Evolutionary conservation across 805 yeast species (phyloP), one percentile per base, ranked within the genome.

Genomic region (Yarrowia sp.): DNA sequence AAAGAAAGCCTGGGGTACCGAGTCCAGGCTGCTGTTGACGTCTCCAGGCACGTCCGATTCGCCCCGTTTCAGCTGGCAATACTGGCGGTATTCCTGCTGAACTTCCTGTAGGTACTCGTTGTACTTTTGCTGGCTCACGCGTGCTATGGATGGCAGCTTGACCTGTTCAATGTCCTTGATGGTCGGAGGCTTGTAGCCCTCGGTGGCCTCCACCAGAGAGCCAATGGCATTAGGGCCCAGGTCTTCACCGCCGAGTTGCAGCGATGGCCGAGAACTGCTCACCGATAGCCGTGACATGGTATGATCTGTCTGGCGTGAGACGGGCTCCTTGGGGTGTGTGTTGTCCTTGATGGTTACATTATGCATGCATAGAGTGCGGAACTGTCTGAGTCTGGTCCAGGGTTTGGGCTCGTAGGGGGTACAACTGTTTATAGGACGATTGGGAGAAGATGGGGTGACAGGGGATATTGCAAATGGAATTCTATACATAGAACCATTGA

Each of bases 1-100:
- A 67, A 88, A 85, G 70, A 83, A 95, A 1, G 90, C 83, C 2
- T 78, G 74, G 0, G 99, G 98, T 6, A 95, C 83, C 26, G 36
- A 44, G 26, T 48, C 54, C 32, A 61, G 21, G 17, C 30, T 26
- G 54, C 35, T 33, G 54, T 33, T 26, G 35, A 36, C 44, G 28
- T 46, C 64, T 16, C 33, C 58, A 22, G 41, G 35, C 8, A 24
- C 35, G 36, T 44, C 64, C 30, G 48, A 26, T 46, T 46, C 54
- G 19, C 56, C 46, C 36, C 58, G 36, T 44, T 33, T 44, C 56
- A 61, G 6, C 33, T 61, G 46, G 30, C 54, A 61, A 24, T 46
- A 61, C 30, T 36, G 64, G 3, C 38, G 44, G 32, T 46, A 61
- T 58, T 46, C 64, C 28, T 36, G 43, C 30, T 48, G 48, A 4